Percentiles rank a stretch among this genome's conserved stretches.
Evolutionary conservation across 257 asterid genomes (phyloP).

Genomic region (Solanum appendiculatum): DNA sequence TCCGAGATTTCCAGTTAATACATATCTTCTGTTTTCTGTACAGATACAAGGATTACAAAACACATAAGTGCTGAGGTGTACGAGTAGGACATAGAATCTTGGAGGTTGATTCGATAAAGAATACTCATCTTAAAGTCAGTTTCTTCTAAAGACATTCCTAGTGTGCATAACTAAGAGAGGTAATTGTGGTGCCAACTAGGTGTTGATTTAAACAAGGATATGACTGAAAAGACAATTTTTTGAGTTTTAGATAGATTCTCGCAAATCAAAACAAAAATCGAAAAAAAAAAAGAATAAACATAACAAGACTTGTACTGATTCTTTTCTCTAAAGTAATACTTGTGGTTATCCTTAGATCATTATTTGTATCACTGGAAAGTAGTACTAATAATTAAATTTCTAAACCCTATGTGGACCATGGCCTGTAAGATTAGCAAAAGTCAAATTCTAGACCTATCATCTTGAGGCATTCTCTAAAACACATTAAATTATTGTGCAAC

Average conservation of each 20-base stretch:
- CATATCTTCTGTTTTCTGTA: background rate
- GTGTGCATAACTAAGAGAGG: background rate
- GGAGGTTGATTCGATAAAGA: background rate
- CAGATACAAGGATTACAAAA: background rate
- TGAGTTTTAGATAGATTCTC: background rate
- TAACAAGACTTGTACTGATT: background rate
- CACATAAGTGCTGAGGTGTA: background rate
- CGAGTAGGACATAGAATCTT: background rate
- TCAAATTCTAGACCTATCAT: background rate
- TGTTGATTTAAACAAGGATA: background rate
- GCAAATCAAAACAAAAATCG: background rate
- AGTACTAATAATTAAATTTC: background rate
- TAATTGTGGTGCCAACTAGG: background rate
- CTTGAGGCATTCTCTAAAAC: background rate
- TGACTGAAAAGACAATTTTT: background rate
- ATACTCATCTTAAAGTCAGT: background rate
- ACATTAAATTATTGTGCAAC: background rate
- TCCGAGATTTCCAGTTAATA: background rate
- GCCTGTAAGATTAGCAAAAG: background rate
- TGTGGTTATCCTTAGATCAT: background rate
- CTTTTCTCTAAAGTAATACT: background rate
- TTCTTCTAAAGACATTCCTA: background rate
- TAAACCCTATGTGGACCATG: background rate
- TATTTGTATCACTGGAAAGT: background rate
- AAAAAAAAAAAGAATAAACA: background rate